These are phyloP conservation scores for Lathyrus aphaca DNA, from an alignment of 306 rosid species.

Conservation along the genomic window DNA sequence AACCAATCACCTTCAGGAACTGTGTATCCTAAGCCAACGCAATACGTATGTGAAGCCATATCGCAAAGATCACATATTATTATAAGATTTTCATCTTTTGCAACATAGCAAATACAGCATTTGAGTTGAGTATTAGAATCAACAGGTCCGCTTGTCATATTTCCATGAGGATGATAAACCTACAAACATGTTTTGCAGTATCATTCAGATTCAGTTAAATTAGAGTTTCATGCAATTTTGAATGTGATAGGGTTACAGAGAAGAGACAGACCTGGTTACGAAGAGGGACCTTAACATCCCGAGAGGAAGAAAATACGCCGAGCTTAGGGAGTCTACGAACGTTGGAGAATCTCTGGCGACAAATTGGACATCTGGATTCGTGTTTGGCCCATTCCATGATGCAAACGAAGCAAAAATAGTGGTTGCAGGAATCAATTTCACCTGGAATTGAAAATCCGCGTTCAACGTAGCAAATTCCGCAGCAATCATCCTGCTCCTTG, in stretches of 20 bases:
- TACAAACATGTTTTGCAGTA: constrained; percentile 27
- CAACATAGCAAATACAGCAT: constrained; percentile 56
- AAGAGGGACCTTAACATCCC: constrained; percentile 58
- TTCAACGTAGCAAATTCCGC: constrained; percentile 67
- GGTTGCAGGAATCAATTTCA: constrained; percentile 74
- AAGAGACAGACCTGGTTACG: constrained; percentile 66
- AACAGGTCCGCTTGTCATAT: constrained; percentile 43
- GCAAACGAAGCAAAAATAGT: constrained; percentile 78
- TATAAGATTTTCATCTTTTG: constrained; percentile 58
- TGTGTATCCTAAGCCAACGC: constrained; percentile 72
- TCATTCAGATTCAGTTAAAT: not conserved
- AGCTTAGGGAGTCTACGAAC: constrained; percentile 54
- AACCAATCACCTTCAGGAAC: constrained; percentile 94
- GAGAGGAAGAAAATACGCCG: constrained; percentile 43
- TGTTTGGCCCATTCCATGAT: constrained; percentile 82
- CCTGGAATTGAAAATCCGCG: constrained; percentile 57
- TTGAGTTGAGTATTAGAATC: constrained; percentile 50
- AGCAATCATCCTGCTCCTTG: constrained; percentile 31
- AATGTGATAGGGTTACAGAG: not conserved
- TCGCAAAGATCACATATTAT: constrained; percentile 78
- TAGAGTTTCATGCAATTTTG: not conserved
- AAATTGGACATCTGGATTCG: constrained; percentile 83
- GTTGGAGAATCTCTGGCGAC: constrained; percentile 71
- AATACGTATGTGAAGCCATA: constrained; percentile 73
- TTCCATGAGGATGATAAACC: constrained; percentile 52